These are phyloP conservation scores for Ampelomyces quisqualis DNA, from an alignment of 2,329 filamentous ascomycete genomes.

Conservation along the genomic window DNA sequence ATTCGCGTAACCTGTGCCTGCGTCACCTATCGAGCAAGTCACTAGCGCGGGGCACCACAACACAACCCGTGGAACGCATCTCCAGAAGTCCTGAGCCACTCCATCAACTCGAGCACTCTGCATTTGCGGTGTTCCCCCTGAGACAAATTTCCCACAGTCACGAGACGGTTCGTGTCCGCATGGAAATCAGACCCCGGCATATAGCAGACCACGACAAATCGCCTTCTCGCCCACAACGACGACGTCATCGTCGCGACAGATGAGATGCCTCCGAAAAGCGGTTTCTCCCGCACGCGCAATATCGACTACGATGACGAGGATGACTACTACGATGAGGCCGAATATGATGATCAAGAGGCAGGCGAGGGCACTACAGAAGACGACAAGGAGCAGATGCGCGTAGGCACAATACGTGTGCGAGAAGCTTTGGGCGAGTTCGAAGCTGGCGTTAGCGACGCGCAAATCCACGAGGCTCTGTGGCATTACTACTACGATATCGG, in stretches of 20 bases:
- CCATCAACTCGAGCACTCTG: too few relatives aligned
- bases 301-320: constrained; percentile 55
- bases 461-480: constrained; percentile 90
- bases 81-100: too few relatives aligned
- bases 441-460: constrained; percentile 62
- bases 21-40: too few relatives aligned
- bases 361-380: constrained; percentile 30
- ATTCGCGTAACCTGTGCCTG: too few relatives aligned
- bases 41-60: neutral
- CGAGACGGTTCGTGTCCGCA: too few relatives aligned
- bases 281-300: constrained; percentile 49
- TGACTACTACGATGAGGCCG: constrained; percentile 53
- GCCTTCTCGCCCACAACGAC: too few relatives aligned
- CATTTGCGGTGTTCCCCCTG: too few relatives aligned
- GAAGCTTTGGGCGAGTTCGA: constrained; percentile 61
- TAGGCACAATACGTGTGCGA: constrained; percentile 67
- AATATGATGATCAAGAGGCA: constrained; percentile 32
- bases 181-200: too few relatives aligned
- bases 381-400: constrained; percentile 57
- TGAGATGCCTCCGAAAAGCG: constrained; percentile 40
- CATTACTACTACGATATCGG: constrained; percentile 93
- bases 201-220: too few relatives aligned
- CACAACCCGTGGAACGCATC: neutral
- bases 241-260: neutral
- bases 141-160: too few relatives aligned